Conservation (phyloP, 495 filamentous ascomycete species). For the Penicillium samsonianum region DNA sequence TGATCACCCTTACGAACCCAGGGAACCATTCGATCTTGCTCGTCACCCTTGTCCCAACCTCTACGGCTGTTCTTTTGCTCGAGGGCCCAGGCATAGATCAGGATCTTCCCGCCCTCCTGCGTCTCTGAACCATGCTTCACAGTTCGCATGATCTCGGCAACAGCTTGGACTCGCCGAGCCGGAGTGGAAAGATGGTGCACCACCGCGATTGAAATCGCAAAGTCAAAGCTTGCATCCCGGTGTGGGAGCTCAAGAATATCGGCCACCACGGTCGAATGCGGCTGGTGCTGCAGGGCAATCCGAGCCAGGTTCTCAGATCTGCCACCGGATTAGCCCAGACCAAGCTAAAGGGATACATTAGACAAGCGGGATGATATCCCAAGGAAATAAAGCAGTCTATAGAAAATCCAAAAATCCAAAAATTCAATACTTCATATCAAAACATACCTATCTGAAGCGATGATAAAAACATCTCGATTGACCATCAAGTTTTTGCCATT, state of each 20-base stretch:
- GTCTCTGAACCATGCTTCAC: slow-evolving; percentile 48
- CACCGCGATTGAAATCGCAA: slow-evolving; percentile 93
- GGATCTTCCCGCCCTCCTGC: slow-evolving; percentile 58
- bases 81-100: slow-evolving; percentile 96
- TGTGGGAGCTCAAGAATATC: slow-evolving; percentile 73
- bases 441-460: slow-evolving; percentile 81
- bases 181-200: slow-evolving; percentile 92
- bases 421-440: slow-evolving; percentile 4
- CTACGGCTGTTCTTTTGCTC: slow-evolving; percentile 88
- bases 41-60: slow-evolving; percentile 85
- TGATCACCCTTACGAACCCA: slow-evolving; percentile 71
- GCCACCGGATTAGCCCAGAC: slow-evolving; percentile 24
- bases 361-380: slow-evolving; percentile 13
- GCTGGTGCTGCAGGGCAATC: slow-evolving; percentile 68
- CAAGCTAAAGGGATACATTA: slow-evolving; percentile 14
- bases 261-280: slow-evolving; percentile 65
- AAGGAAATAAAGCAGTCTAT: slow-evolving; percentile 10
- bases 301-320: slow-evolving; percentile 71
- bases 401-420: slow-evolving; percentile 14
- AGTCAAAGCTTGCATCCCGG: slow-evolving; percentile 72
- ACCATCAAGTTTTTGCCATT: slow-evolving; percentile 94
- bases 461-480: slow-evolving; percentile 75
- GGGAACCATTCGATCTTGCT: slow-evolving; percentile 94
- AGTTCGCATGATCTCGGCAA: slow-evolving; percentile 69
- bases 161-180: slow-evolving; percentile 69